Conservation (phyloP, 179 eudicot genomes). For the Gypsophila paniculata region DNA sequence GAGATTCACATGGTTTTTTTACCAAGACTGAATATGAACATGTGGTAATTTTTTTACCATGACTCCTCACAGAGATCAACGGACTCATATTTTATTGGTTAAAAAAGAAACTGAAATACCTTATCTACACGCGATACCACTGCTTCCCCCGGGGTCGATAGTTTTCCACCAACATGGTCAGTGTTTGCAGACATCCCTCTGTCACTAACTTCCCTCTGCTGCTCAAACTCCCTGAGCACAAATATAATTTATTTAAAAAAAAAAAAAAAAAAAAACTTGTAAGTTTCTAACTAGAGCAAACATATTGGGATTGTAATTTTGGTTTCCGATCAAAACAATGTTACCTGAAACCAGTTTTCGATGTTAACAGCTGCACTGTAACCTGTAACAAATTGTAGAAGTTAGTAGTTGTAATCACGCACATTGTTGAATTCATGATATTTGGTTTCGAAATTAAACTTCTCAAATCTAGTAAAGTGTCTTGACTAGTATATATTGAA, state of each 20-base stretch:
- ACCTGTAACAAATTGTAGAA: constrained; percentile 51
- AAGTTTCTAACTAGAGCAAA: constrained; percentile 4
- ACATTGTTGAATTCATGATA: not conserved
- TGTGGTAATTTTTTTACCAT: not conserved
- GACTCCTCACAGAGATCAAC: not conserved
- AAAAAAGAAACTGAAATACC: constrained; percentile 34
- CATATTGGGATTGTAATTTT: not conserved
- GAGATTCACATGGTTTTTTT: no score
- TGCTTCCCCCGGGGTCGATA: constrained; percentile 38
- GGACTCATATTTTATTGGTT: not conserved
- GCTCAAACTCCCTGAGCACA: constrained; percentile 86
- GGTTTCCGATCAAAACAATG: constrained; percentile 5
- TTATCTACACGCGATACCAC: constrained; percentile 49
- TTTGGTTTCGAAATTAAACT: not conserved
- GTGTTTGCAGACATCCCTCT: constrained; percentile 59
- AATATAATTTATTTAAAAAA: no score
- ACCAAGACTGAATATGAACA: not conserved
- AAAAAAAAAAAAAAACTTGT: constrained; percentile 8
- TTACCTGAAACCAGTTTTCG: constrained; percentile 99
- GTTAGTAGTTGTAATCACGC: constrained; percentile 10
- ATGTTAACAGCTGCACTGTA: constrained; percentile 89
- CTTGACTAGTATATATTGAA: not conserved
- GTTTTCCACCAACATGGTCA: constrained; percentile 39
- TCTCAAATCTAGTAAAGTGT: not conserved
- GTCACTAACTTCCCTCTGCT: constrained; percentile 90